These are phyloP conservation scores for Aspergillus novoparasiticus DNA, from an alignment of 2,329 filamentous ascomycete species.

Conservation along the genomic window DNA sequence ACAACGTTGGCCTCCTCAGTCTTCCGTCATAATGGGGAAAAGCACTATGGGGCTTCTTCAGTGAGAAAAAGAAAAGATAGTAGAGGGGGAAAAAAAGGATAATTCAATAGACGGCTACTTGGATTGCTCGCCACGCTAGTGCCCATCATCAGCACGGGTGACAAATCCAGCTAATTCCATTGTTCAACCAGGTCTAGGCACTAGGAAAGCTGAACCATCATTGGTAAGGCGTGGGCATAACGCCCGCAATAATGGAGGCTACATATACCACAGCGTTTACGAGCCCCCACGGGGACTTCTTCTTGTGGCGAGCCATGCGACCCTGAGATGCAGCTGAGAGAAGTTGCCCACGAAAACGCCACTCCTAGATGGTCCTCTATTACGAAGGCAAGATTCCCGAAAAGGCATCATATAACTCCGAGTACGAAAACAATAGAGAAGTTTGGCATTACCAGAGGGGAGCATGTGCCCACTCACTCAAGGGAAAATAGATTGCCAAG, in stretches of 20 bases:
- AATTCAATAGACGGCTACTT: too few species aligned
- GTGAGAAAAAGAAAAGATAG: neutral
- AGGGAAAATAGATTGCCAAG: neutral
- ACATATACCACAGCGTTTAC: neutral
- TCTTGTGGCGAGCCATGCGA: neutral
- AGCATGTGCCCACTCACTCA: neutral
- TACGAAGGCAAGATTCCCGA: neutral
- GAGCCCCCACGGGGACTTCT: neutral
- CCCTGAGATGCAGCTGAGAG: neutral
- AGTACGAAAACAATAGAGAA: neutral
- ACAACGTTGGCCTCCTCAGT: neutral
- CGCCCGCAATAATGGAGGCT: neutral
- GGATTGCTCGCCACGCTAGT: neutral
- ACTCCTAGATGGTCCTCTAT: neutral
- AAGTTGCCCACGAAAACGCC: neutral
- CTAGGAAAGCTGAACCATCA: neutral
- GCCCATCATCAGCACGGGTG: neutral
- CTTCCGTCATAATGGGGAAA: neutral
- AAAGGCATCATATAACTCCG: neutral
- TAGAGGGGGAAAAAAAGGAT: neutral
- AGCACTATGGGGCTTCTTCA: neutral
- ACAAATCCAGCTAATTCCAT: neutral
- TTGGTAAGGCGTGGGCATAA: neutral
- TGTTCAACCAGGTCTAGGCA: neutral
- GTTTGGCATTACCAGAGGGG: neutral